Evolutionary conservation across 495 filamentous ascomycete genomes (phyloP).

Genomic region (Penicillium mononematosum): DNA sequence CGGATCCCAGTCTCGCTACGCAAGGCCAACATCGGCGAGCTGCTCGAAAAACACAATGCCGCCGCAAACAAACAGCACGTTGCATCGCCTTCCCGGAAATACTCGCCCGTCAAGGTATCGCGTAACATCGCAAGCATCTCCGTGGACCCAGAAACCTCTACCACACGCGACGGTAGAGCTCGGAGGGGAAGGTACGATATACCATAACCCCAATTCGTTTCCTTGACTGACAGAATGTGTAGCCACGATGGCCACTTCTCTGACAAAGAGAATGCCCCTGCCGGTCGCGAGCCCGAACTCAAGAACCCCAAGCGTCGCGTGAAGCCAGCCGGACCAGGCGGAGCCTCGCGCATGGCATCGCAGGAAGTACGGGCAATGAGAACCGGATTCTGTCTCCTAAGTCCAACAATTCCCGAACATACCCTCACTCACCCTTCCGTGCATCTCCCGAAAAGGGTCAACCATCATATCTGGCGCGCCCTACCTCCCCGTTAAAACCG

Average conservation of each 20-base stretch:
- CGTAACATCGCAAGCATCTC: slow-evolving; percentile 33
- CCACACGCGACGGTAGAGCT: slow-evolving; percentile 37
- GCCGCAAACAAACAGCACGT: slow-evolving; percentile 29
- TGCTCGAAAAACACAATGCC: slow-evolving; percentile 59
- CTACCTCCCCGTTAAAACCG: slow-evolving; percentile 55
- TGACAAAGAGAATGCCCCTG: slow-evolving; percentile 77
- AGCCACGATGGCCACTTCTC: slow-evolving; percentile 64
- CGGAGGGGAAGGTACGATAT: slow-evolving; percentile 64
- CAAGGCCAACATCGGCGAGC: slow-evolving; percentile 78
- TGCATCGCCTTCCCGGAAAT: slow-evolving; percentile 31
- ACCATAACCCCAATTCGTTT: background rate
- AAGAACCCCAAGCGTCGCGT: slow-evolving; percentile 62
- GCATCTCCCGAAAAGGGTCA: slow-evolving; percentile 45
- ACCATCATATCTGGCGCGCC: slow-evolving; percentile 50
- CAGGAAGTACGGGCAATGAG: slow-evolving; percentile 47
- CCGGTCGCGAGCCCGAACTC: slow-evolving; percentile 40
- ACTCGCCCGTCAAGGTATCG: slow-evolving; percentile 32
- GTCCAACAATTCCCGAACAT: slow-evolving; percentile 72
- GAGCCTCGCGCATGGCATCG: slow-evolving; percentile 50
- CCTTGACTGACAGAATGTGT: slow-evolving; percentile 14
- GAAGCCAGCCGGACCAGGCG: slow-evolving; percentile 36
- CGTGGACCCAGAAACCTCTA: slow-evolving; percentile 30
- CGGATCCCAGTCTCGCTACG: slow-evolving; percentile 81
- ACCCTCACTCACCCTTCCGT: slow-evolving; percentile 58
- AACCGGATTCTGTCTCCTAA: slow-evolving; percentile 73